Evolutionary conservation across 495 filamentous ascomycete species (phyloP).

Genomic region (Cercophora samala): DNA sequence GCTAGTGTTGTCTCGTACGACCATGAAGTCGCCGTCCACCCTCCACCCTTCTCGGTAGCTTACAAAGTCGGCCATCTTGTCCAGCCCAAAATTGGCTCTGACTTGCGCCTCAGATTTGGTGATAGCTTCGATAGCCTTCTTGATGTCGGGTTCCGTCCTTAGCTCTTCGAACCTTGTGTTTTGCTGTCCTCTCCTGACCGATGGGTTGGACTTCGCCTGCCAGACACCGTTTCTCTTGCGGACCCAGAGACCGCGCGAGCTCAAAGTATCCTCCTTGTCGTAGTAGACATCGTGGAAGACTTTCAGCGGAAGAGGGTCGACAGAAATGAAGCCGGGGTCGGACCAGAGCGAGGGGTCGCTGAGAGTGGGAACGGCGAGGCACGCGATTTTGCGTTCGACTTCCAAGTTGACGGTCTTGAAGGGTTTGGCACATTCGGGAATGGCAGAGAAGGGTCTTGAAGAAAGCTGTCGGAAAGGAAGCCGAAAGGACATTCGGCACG

Average conservation of each 20-base stretch:
- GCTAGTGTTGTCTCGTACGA: slow-evolving; percentile 36
- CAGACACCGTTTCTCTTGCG: slow-evolving; percentile 29
- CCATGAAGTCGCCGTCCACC: slow-evolving; percentile 34
- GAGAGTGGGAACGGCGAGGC: slow-evolving; percentile 24
- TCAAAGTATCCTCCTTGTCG: slow-evolving; percentile 29
- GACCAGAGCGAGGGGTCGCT: not conserved
- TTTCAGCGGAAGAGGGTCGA: slow-evolving; percentile 22
- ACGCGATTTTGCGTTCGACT: slow-evolving; percentile 28
- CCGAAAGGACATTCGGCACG: not conserved
- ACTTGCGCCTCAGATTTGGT: not conserved
- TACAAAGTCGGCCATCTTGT: slow-evolving; percentile 29
- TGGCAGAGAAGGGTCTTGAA: not conserved
- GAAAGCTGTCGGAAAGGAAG: not conserved
- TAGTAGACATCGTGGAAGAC: slow-evolving; percentile 36
- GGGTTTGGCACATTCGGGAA: not conserved
- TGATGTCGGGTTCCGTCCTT: slow-evolving; percentile 11
- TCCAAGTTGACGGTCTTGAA: not conserved
- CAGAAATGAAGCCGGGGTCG: slow-evolving; percentile 25
- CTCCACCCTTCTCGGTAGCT: slow-evolving; percentile 33
- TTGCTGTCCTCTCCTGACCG: not conserved
- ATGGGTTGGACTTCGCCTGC: slow-evolving; percentile 34
- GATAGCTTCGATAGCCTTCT: not conserved
- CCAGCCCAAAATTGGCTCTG: slow-evolving; percentile 26
- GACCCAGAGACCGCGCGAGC: slow-evolving; percentile 30
- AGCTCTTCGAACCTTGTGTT: slow-evolving; percentile 35